phyloP scores from a whole-genome alignment of 1,284 basidiomycete genomes.

The Sparassis latifolia region DNA sequence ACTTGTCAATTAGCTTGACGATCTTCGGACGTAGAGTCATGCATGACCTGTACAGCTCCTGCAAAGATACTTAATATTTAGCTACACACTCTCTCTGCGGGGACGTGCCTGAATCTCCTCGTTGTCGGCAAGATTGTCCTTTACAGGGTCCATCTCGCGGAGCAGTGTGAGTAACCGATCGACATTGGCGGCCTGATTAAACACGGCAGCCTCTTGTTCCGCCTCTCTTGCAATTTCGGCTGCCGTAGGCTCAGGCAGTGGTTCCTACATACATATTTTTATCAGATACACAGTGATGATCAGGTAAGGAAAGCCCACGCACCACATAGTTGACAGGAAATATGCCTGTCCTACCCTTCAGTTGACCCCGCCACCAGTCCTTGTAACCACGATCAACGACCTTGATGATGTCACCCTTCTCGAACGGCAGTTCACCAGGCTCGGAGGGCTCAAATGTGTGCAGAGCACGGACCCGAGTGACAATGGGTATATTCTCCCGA shows the following conservation, averaged over 20 bases:
- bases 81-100: not conserved
- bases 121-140: constrained; percentile 87
- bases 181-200: constrained; percentile 80
- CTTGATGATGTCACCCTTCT: constrained; percentile 92
- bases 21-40: constrained; percentile 92
- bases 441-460: constrained; percentile 90
- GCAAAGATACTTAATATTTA: not conserved
- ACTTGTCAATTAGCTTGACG: constrained; percentile 95
- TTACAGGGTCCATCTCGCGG: constrained; percentile 66
- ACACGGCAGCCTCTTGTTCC: constrained; percentile 86
- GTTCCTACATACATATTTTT: constrained; percentile 50
- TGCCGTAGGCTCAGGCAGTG: constrained; percentile 81
- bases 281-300: not conserved
- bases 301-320: constrained; percentile 22
- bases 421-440: constrained; percentile 88
- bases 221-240: constrained; percentile 79
- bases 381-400: constrained; percentile 94
- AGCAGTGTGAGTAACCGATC: constrained; percentile 84
- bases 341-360: constrained; percentile 90
- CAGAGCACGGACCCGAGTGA: constrained; percentile 85
- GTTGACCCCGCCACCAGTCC: constrained; percentile 98
- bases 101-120: constrained; percentile 84
- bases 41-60: constrained; percentile 88
- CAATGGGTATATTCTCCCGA: constrained; percentile 34
- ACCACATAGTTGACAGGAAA: constrained; percentile 98